Percentiles rank a stretch among this genome's conserved stretches.
phyloP scores from a whole-genome alignment of 192 early-diverging fungal species.

The Backusella morwellensis region DNA sequence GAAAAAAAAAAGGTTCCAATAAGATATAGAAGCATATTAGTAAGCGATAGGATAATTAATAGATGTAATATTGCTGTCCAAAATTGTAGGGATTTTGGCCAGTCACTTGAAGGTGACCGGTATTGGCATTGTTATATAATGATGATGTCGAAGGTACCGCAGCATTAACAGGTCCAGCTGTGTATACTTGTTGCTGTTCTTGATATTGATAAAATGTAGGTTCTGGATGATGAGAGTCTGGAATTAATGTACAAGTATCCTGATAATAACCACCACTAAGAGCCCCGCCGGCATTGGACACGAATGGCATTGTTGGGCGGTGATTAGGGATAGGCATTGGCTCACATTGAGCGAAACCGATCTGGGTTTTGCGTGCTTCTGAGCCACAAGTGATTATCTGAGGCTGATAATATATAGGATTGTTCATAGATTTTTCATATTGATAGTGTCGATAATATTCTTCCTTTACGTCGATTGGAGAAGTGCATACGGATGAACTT shows the following conservation, averaged over 20 bases:
- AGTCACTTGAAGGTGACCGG: background rate
- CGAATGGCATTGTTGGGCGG: background rate
- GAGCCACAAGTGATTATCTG: background rate
- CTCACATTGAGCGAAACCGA: background rate
- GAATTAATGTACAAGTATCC: background rate
- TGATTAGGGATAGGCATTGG: background rate
- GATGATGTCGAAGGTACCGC: background rate
- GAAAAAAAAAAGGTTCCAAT: background rate
- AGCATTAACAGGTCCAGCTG: background rate
- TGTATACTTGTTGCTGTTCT: constrained; percentile 2
- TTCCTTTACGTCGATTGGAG: background rate
- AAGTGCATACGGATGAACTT: background rate
- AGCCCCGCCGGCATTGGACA: background rate
- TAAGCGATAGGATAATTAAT: background rate
- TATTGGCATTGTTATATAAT: background rate
- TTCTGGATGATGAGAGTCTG: background rate
- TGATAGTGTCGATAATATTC: background rate
- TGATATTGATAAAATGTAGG: background rate
- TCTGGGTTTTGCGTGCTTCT: background rate
- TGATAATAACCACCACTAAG: background rate
- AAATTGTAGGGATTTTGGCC: background rate
- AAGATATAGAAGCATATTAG: background rate
- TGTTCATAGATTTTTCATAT: background rate
- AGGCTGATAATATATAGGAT: background rate
- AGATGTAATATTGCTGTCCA: background rate